These are phyloP conservation scores for Candida xyloterini DNA, from an alignment of 805 yeast species.

Conservation along the genomic window DNA sequence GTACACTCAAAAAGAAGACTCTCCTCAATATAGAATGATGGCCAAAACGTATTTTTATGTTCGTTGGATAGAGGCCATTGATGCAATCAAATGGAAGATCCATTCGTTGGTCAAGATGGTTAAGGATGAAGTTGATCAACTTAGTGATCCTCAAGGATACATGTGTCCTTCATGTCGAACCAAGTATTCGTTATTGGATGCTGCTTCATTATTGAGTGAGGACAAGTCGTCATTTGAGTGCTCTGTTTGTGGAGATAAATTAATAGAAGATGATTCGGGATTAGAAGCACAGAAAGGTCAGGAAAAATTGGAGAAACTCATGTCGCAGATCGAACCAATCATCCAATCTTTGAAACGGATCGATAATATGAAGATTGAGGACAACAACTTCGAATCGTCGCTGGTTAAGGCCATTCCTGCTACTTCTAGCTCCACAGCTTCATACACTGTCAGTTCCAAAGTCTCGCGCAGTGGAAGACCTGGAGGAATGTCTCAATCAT, in stretches of 20 bases:
- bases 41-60: conserved; percentile 77
- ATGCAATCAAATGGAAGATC: conserved; percentile 94
- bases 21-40: conserved; percentile 60
- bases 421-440: conserved; percentile 62
- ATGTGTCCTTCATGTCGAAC: conserved; percentile 83
- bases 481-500: conserved; percentile 27
- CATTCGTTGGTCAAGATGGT: conserved; percentile 77
- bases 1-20: conserved; percentile 71
- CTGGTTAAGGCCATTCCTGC: conserved; percentile 83
- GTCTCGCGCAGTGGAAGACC: conserved; percentile 27
- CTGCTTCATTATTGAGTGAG: conserved; percentile 73
- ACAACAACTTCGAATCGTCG: conserved; percentile 85
- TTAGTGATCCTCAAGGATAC: conserved; percentile 91
- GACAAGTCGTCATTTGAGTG: conserved; percentile 82
- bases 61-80: conserved; percentile 90
- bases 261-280: conserved; percentile 86
- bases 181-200: conserved; percentile 83
- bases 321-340: conserved; percentile 87
- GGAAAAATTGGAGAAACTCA: conserved; percentile 73
- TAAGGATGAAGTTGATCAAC: conserved; percentile 79
- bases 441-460: conserved; percentile 58
- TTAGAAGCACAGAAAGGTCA: conserved; percentile 79
- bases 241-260: conserved; percentile 71
- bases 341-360: conserved; percentile 79
- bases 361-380: conserved; percentile 76